phyloP scores from a whole-genome alignment of 352 stramenopile species.

The Phytopythium ostracodes region DNA sequence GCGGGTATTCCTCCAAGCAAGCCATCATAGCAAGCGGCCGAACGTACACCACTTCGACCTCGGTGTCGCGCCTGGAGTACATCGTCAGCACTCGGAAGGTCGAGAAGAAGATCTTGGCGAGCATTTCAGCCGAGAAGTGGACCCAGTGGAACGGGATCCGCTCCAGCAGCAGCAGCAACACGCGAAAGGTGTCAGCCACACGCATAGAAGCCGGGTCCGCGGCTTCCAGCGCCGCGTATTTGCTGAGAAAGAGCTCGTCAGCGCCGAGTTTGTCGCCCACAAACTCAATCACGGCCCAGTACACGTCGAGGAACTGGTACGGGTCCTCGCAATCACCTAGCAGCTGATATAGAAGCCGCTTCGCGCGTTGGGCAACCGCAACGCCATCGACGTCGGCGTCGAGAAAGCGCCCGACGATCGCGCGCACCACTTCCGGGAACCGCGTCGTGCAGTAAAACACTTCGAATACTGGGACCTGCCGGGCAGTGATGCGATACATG shows the following conservation, averaged over 20 bases:
- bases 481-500: background rate
- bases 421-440: slow-evolving; percentile 27
- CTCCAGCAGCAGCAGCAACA: slow-evolving; percentile 34
- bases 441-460: slow-evolving; percentile 39
- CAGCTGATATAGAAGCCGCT: slow-evolving; percentile 35
- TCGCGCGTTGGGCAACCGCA: slow-evolving; percentile 15
- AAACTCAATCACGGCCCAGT: slow-evolving; percentile 43
- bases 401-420: slow-evolving; percentile 32
- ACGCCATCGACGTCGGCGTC: slow-evolving; percentile 10
- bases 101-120: slow-evolving; percentile 34
- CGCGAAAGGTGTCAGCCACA: slow-evolving; percentile 35
- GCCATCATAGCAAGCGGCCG: slow-evolving; percentile 27
- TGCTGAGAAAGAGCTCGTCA: slow-evolving; percentile 24
- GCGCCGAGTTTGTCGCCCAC: slow-evolving; percentile 20
- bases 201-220: slow-evolving; percentile 7
- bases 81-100: slow-evolving; percentile 45
- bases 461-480: slow-evolving; percentile 46
- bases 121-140: slow-evolving; percentile 38
- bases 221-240: slow-evolving; percentile 10
- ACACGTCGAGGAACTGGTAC: slow-evolving; percentile 43
- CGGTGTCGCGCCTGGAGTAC: slow-evolving; percentile 23
- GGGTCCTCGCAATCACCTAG: slow-evolving; percentile 44
- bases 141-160: slow-evolving; percentile 46
- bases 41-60: slow-evolving; percentile 16
- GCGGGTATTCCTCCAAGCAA: slow-evolving; percentile 24